Evolutionary conservation across 345 rosid genomes (phyloP).

Genomic region (Clarkia xantiana): DNA sequence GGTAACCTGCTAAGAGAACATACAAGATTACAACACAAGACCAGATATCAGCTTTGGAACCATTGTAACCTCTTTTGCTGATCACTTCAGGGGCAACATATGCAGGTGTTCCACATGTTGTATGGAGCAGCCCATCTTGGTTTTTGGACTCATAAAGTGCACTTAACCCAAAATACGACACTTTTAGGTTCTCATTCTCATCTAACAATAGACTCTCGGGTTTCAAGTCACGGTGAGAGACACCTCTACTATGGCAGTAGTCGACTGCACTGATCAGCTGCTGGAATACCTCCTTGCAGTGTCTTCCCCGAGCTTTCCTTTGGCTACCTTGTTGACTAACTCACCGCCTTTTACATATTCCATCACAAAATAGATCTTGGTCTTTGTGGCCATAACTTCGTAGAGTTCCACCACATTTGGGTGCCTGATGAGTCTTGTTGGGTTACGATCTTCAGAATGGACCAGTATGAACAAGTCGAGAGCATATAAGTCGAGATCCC

Average conservation of each 20-base stretch:
- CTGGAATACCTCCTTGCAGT: slow-evolving; percentile 52
- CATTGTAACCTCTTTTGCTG: slow-evolving; percentile 66
- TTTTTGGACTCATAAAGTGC: slow-evolving; percentile 59
- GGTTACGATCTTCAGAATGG: too few relatives aligned
- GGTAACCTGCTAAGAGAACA: slow-evolving; percentile 68
- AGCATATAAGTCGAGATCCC: too few relatives aligned
- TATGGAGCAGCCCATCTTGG: slow-evolving; percentile 37
- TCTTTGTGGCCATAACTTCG: slow-evolving; percentile 89
- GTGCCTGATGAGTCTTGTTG: slow-evolving; percentile 52
- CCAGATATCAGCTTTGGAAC: slow-evolving; percentile 79
- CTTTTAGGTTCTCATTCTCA: slow-evolving; percentile 64
- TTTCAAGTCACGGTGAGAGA: slow-evolving; percentile 73
- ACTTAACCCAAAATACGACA: slow-evolving; percentile 79
- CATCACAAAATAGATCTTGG: slow-evolving; percentile 83
- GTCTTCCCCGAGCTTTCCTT: slow-evolving; percentile 59
- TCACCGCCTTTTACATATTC: slow-evolving; percentile 82
- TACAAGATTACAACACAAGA: slow-evolving; percentile 69
- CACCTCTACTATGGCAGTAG: slow-evolving; percentile 85
- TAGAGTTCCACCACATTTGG: slow-evolving; percentile 77
- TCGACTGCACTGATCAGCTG: slow-evolving; percentile 79
- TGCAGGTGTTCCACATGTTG: slow-evolving; percentile 85
- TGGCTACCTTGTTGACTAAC: slow-evolving; percentile 63
- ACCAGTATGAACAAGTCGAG: too few relatives aligned
- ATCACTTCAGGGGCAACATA: slow-evolving; percentile 90
- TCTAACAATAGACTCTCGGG: slow-evolving; percentile 78